Conservation (phyloP, 1,284 basidiomycete genomes). For the Cryptococcus sp. region DNA sequence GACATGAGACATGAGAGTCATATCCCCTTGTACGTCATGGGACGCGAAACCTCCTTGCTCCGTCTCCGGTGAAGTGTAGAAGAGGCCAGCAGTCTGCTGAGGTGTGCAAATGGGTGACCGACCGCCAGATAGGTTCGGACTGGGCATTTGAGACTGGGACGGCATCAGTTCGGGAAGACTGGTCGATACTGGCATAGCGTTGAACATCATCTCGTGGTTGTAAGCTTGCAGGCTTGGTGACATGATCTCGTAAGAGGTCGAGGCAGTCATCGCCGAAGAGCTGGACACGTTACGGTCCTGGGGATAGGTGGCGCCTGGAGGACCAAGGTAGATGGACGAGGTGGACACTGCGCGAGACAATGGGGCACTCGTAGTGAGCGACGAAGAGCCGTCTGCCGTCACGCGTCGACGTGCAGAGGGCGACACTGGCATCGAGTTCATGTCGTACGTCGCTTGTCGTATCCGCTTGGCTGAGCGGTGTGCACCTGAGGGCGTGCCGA, state of each 20-base stretch:
- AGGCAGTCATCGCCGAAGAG: conserved; percentile 18
- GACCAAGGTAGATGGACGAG: conserved; percentile 13
- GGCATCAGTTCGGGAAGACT: conserved; percentile 18
- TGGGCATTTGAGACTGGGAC: conserved; percentile 19
- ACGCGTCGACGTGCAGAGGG: conserved; percentile 16
- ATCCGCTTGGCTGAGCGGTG: conserved; percentile 20
- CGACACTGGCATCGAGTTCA: conserved; percentile 20
- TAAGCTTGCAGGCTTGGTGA: conserved; percentile 12
- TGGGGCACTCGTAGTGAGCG: conserved; percentile 15
- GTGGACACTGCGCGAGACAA: conserved; percentile 18
- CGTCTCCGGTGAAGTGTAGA: conserved; percentile 21
- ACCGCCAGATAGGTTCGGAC: conserved; percentile 20
- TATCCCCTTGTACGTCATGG: conserved; percentile 16
- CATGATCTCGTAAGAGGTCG: conserved; percentile 17
- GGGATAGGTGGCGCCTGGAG: background rate
- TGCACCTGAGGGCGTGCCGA: conserved; percentile 18
- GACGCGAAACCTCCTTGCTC: conserved; percentile 17
- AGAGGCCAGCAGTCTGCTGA: conserved; percentile 13
- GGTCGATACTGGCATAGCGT: conserved; percentile 10
- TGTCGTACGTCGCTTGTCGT: conserved; percentile 21
- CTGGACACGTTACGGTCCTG: conserved; percentile 21
- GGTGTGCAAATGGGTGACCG: conserved; percentile 23
- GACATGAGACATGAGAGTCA: conserved; percentile 22
- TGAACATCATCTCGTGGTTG: conserved; percentile 9
- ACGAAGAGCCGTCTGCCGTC: conserved; percentile 10